phyloP scores from a whole-genome alignment of 306 rosid genomes.

The Chamaecrista fasciculata region DNA sequence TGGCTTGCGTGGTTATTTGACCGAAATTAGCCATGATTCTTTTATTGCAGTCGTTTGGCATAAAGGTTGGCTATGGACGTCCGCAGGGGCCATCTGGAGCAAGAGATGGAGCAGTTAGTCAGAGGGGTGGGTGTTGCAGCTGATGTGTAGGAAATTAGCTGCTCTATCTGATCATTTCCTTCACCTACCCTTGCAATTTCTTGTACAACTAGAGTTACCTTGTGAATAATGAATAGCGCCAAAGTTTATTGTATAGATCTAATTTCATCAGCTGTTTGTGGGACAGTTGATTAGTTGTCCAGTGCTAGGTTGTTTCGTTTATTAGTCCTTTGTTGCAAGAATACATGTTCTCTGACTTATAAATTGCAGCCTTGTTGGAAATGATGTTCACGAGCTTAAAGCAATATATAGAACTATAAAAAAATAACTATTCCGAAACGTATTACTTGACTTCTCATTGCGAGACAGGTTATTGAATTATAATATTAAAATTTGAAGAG shows the following conservation, averaged over 20 bases:
- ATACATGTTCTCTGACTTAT: no score
- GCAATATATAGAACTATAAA: no score
- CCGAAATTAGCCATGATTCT: conserved; percentile 13
- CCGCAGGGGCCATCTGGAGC: conserved; percentile 66
- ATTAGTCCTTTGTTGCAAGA: not conserved
- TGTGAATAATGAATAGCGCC: conserved; percentile 34
- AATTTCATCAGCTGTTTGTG: conserved; percentile 34
- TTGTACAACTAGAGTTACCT: conserved; percentile 25
- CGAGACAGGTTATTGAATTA: not conserved
- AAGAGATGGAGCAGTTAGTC: conserved; percentile 73
- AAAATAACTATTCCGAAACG: no score
- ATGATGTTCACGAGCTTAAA: no score
- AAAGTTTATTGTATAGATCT: conserved; percentile 52
- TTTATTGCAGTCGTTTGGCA: conserved; percentile 76
- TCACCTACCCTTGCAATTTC: conserved; percentile 27
- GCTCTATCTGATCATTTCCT: conserved; percentile 32
- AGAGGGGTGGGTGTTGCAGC: conserved; percentile 73
- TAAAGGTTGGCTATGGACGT: conserved; percentile 85
- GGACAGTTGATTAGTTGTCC: conserved; percentile 26
- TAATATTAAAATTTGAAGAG: no score
- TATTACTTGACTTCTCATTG: not conserved
- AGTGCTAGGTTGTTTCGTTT: not conserved
- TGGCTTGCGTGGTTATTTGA: not conserved
- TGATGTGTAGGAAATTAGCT: conserved; percentile 38
- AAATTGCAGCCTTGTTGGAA: no score